A percentile compares a stretch with the other conserved stretches of the same genome.
phyloP scores from a whole-genome alignment of 2,329 filamentous ascomycete genomes.

The Truncatella angustata region DNA sequence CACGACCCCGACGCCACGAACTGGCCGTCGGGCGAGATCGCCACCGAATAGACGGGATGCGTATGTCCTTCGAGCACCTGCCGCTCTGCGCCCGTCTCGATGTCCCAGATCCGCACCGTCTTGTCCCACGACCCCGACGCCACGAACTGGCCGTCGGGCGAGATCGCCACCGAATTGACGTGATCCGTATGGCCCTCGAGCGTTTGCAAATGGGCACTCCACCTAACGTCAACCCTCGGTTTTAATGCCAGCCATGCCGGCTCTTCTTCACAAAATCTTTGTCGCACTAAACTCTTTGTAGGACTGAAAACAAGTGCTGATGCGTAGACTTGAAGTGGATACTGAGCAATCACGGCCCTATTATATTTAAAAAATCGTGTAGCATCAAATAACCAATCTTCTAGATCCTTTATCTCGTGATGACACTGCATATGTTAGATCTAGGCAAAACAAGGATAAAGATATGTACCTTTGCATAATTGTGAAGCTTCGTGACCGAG shows the following conservation, averaged over 20 bases:
- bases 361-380: conserved; percentile 26
- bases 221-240: conserved; percentile 7
- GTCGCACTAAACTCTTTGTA: conserved; percentile 17
- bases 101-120: not conserved
- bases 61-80: not conserved
- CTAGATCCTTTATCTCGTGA: not conserved
- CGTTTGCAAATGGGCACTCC: not conserved
- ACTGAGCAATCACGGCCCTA: conserved; percentile 19
- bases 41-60: not conserved
- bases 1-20: not conserved
- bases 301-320: conserved; percentile 33
- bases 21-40: not conserved
- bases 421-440: not conserved
- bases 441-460: not conserved
- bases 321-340: conserved; percentile 32
- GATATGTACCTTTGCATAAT: conserved; percentile 8
- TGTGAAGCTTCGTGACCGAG: conserved; percentile 19
- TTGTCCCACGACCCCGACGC: not conserved
- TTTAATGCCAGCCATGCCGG: conserved; percentile 16
- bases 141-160: not conserved
- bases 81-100: not conserved
- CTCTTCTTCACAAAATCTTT: conserved; percentile 15
- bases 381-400: conserved; percentile 23
- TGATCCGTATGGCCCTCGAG: not conserved
- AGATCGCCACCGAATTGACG: not conserved